Evolutionary conservation across 78 protist genomes (phyloP).

Genomic region (Bigelowiella natans): DNA sequence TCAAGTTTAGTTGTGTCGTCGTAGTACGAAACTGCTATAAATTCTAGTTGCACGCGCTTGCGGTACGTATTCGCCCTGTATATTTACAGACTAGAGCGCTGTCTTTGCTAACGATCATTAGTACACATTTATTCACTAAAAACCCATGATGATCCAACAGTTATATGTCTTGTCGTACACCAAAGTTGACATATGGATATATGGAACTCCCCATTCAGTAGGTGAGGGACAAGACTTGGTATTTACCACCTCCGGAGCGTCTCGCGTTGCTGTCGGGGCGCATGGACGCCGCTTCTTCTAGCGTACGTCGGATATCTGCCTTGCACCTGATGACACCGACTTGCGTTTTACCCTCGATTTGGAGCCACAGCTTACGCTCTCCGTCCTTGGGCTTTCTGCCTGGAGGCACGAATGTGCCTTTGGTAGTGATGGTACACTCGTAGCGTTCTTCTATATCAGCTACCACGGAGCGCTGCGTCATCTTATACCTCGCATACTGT

Average conservation of each 20-base stretch:
- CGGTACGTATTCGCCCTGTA: not conserved
- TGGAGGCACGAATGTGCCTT: constrained; percentile 60
- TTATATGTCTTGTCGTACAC: too few relatives aligned
- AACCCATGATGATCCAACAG: not conserved
- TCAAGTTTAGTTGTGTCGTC: too few relatives aligned
- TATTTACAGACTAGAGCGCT: not conserved
- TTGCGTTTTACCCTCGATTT: constrained; percentile 43
- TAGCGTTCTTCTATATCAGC: constrained; percentile 41
- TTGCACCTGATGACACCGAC: not conserved
- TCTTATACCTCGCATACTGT: constrained; percentile 64
- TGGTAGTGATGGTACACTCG: constrained; percentile 47
- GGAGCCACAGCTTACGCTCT: constrained; percentile 62
- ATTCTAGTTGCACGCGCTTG: not conserved
- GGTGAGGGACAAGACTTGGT: not conserved
- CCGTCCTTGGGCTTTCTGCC: constrained; percentile 46
- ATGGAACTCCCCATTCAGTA: not conserved
- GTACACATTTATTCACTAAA: not conserved
- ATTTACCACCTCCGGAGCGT: not conserved
- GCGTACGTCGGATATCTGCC: not conserved
- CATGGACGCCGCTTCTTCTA: not conserved
- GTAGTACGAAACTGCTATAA: not conserved
- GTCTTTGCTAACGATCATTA: not conserved
- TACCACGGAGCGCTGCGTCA: constrained; percentile 46
- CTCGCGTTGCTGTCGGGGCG: not conserved
- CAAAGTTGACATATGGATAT: too few relatives aligned